These are phyloP conservation scores for Populus hybrid DNA, from an alignment of 441 rosid genomes.

Conservation along the genomic window DNA sequence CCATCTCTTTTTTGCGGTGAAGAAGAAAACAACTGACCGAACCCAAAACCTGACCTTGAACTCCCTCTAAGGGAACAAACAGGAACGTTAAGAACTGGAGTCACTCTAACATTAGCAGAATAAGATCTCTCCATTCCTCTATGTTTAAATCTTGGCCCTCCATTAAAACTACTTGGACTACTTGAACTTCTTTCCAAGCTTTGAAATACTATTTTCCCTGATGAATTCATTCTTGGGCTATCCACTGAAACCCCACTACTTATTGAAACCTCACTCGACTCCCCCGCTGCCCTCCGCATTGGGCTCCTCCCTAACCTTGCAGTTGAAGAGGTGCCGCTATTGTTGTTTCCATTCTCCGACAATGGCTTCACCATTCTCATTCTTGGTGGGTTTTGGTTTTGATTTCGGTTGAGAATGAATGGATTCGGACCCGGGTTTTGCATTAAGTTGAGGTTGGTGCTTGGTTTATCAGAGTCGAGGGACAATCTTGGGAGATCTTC, in stretches of 20 bases:
- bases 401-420: conserved; percentile 31
- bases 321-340: conserved; percentile 5
- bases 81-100: conserved; percentile 89
- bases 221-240: conserved; percentile 87
- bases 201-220: conserved; percentile 87
- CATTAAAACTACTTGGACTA: conserved; percentile 91
- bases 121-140: conserved; percentile 90
- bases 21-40: conserved; percentile 68
- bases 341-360: conserved; percentile 21
- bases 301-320: conserved; percentile 57
- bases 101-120: conserved; percentile 75
- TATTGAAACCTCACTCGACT: conserved; percentile 14
- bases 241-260: conserved; percentile 76
- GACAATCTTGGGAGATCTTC: conserved; percentile 79
- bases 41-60: conserved; percentile 63
- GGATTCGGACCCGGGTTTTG: conserved; percentile 39
- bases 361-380: conserved; percentile 60
- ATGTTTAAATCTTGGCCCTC: conserved; percentile 73
- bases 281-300: conserved; percentile 33
- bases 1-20: conserved; percentile 54
- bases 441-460: conserved; percentile 29
- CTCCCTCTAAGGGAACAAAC: conserved; percentile 69
- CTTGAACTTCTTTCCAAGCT: conserved; percentile 90
- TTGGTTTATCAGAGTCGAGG: conserved; percentile 74
- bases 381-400: conserved; percentile 46